Conservation (phyloP, 176 grass and related monocot species). For the Elaeis guineensis region DNA sequence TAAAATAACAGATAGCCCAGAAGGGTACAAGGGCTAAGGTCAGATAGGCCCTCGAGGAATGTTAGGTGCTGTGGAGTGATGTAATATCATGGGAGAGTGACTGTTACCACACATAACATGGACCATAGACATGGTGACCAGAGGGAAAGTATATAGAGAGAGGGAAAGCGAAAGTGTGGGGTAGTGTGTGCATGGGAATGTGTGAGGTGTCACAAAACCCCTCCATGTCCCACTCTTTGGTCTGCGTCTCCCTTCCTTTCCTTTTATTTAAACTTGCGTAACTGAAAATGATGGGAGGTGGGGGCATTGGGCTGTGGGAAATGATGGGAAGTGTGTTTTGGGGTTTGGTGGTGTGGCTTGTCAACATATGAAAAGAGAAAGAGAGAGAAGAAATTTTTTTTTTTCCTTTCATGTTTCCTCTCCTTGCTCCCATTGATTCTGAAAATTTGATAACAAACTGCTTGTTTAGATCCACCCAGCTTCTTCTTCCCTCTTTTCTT, state of each 20-base stretch:
- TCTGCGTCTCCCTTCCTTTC: neutral
- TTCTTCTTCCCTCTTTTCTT: no score
- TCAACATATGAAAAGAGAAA: neutral
- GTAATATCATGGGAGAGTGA: neutral
- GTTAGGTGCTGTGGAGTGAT: no score
- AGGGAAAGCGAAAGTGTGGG: slow-evolving; percentile 15
- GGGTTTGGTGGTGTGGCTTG: slow-evolving; percentile 23
- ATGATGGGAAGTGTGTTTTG: slow-evolving; percentile 29
- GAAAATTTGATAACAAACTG: no score
- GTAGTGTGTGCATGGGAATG: slow-evolving; percentile 61
- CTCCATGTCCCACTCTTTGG: neutral
- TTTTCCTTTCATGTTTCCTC: neutral
- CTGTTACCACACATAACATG: neutral
- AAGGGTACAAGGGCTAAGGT: no score
- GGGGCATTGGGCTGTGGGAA: slow-evolving; percentile 35
- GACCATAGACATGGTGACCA: neutral
- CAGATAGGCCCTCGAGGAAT: no score
- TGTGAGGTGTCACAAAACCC: slow-evolving; percentile 36
- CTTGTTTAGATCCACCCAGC: no score
- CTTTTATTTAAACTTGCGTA: slow-evolving; percentile 29
- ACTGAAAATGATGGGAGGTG: slow-evolving; percentile 46
- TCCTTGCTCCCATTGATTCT: no score
- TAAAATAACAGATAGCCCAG: no score
- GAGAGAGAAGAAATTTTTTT: neutral
- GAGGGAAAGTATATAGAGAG: neutral